phyloP scores from a whole-genome alignment of 139 green algal genomes.

The Medakamo hakoo region DNA sequence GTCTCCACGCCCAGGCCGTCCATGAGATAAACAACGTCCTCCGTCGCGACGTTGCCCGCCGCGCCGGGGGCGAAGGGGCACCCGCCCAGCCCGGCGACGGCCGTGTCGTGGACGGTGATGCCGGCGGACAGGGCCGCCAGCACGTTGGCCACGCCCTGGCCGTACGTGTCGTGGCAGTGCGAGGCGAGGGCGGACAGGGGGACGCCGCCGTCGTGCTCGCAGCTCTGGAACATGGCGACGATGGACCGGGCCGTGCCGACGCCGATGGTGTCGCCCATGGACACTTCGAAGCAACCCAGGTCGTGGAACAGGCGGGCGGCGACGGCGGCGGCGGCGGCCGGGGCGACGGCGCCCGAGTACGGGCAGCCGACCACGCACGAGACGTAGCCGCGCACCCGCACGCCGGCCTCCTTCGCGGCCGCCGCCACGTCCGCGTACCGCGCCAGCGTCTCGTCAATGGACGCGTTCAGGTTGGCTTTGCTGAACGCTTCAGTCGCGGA shows the following conservation, averaged over 20 bases:
- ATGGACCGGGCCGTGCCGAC: slow-evolving; percentile 56
- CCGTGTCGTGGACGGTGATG: slow-evolving; percentile 50
- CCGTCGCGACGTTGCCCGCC: slow-evolving; percentile 83
- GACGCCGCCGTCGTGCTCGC: slow-evolving; percentile 22
- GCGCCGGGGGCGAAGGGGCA: slow-evolving; percentile 83
- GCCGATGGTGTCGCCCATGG: slow-evolving; percentile 81
- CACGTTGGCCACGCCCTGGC: slow-evolving; percentile 80
- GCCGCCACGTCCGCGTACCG: slow-evolving; percentile 41
- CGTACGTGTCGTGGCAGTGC: slow-evolving; percentile 93
- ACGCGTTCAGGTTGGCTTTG: slow-evolving; percentile 74
- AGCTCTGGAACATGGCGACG: slow-evolving; percentile 51
- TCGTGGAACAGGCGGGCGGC: slow-evolving; percentile 34
- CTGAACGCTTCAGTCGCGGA: slow-evolving; percentile 70
- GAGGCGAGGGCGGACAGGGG: slow-evolving; percentile 45
- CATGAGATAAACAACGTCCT: slow-evolving; percentile 89
- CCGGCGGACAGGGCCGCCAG: slow-evolving; percentile 59
- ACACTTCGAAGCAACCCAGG: slow-evolving; percentile 92
- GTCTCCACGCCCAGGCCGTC: slow-evolving; percentile 63
- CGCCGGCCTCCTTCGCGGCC: slow-evolving; percentile 25
- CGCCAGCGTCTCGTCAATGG: slow-evolving; percentile 45
- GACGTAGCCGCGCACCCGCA: slow-evolving; percentile 62
- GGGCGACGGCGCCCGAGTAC: slow-evolving; percentile 33
- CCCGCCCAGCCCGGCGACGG: slow-evolving; percentile 70
- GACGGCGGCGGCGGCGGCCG: slow-evolving; percentile 44
- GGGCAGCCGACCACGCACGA: slow-evolving; percentile 71